Base-by-base conservation (phyloP, 2,329 filamentous ascomycete genomes). In the Penicillium capsulatum region DNA sequence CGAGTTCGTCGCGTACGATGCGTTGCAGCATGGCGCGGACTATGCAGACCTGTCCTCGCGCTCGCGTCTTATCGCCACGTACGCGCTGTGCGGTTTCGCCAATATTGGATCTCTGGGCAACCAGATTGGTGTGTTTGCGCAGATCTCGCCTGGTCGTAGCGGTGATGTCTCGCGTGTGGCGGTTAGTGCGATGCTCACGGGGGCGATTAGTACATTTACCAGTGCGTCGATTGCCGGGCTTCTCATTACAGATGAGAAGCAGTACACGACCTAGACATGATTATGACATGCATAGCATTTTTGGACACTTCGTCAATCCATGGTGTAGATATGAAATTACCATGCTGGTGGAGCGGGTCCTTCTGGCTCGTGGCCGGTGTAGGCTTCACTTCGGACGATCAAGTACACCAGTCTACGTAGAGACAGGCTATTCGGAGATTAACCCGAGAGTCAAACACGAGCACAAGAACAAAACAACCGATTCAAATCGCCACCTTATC, bases 81-180 rank as follows among this genome's bases (percentile, higher is more conserved):
- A 94, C 60, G 85, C 86, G 14, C 77, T 90, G 50, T 94, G 87
- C 66, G 73, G 74, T 17, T 88, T 88, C 61, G 89, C 86, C 47
- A 94, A 94, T 70, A 84, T 94, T 53, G 84, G 85, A 38, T 91
- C 86, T 19, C 76, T 94, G 33, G 88, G 88, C 61, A 91, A 88
- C 40, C 88, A 94, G 67, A 92, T 94, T 45, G 88, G 88, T 71
- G 86, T 94, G 42, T 75, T 94, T 36, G 79, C 83, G 3, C 87
- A 94, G 68, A 79, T 94, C 45, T 83, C 86, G 0, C 87, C 88
- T 0, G 73, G 74, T 3, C 79, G 87, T 31, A 76, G 79, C 26
- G 85, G 83, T 42, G 85, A 92, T 53, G 83, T 94, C 8, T 82
- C 85, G 3, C 74, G 74, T 32, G 75, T 94, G 17, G 87, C 87